Conservation (phyloP, 225 moss, liverwort and hornwort genomes). For the Polytrichum formosum region DNA sequence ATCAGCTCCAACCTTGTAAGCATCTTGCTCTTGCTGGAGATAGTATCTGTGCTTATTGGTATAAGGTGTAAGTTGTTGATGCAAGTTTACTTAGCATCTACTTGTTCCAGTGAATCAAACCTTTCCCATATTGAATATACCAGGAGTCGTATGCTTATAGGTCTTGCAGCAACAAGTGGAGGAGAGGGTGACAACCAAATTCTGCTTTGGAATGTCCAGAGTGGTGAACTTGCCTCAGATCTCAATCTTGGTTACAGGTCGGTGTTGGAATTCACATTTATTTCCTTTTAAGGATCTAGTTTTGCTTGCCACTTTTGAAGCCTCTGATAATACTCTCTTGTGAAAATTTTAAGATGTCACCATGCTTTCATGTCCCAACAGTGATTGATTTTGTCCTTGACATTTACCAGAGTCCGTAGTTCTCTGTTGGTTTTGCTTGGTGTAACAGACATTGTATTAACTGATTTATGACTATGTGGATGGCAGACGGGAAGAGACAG, state of each 20-base stretch:
- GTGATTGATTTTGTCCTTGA: not conserved
- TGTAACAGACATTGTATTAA: too few species aligned
- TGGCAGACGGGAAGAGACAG: constrained; percentile 57
- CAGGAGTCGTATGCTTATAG: constrained; percentile 19
- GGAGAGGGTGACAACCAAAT: constrained; percentile 88
- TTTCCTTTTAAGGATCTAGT: not conserved
- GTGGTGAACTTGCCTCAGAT: constrained; percentile 80
- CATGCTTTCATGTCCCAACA: not conserved
- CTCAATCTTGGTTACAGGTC: constrained; percentile 72
- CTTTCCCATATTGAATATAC: too few species aligned
- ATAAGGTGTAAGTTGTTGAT: too few species aligned
- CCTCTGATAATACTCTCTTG: not conserved
- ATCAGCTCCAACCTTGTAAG: constrained; percentile 72
- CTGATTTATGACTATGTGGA: constrained; percentile 1
- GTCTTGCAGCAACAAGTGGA: constrained; percentile 85
- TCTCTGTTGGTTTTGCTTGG: too few species aligned
- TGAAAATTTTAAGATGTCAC: not conserved
- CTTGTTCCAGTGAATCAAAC: not conserved
- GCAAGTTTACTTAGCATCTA: not conserved
- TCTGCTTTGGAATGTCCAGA: constrained; percentile 83
- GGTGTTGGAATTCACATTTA: not conserved
- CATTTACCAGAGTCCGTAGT: not conserved
- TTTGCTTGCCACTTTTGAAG: not conserved
- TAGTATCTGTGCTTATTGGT: too few species aligned
- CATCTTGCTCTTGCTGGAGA: not conserved